Conservation (phyloP, 352 stramenopile species). For the Phytophthora fragariaefolia region DNA sequence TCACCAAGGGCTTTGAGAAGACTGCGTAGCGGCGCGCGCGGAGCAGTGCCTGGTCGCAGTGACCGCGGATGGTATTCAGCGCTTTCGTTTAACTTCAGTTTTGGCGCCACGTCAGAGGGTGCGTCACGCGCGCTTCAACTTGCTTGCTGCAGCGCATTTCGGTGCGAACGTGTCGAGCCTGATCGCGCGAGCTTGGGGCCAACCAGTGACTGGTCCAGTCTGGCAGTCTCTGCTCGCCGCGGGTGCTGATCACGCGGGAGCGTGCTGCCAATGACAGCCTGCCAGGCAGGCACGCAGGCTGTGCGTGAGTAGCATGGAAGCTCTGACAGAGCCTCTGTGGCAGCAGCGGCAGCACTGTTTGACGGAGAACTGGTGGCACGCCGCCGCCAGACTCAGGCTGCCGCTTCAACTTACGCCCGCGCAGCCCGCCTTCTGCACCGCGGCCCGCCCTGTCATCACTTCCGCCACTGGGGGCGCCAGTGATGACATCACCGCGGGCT, state of each 20-base stretch:
- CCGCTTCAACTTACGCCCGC: background rate
- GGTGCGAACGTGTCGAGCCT: no score
- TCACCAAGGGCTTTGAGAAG: no score
- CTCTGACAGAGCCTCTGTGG: background rate
- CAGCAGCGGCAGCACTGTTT: constrained; percentile 21
- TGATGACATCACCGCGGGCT: constrained; percentile 29
- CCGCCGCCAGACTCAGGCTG: constrained; percentile 3
- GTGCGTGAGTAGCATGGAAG: no score
- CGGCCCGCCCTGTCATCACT: constrained; percentile 26
- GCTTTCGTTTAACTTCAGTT: constrained; percentile 21
- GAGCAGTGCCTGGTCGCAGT: no score
- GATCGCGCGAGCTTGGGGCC: no score
- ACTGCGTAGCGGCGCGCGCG: no score
- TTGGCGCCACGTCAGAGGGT: constrained; percentile 5
- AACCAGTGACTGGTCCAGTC: no score
- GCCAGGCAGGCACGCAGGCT: no score
- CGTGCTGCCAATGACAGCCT: no score
- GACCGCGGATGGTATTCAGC: constrained; percentile 15
- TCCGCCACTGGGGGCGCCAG: background rate
- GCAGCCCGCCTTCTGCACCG: constrained; percentile 1
- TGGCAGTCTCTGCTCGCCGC: no score
- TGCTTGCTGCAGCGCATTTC: background rate
- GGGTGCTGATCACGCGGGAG: background rate
- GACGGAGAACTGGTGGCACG: constrained; percentile 22
- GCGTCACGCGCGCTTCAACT: constrained; percentile 6